Evolutionary conservation across 2,329 filamentous ascomycete genomes (phyloP).

Genomic region (Lachnellula subtilissima): DNA sequence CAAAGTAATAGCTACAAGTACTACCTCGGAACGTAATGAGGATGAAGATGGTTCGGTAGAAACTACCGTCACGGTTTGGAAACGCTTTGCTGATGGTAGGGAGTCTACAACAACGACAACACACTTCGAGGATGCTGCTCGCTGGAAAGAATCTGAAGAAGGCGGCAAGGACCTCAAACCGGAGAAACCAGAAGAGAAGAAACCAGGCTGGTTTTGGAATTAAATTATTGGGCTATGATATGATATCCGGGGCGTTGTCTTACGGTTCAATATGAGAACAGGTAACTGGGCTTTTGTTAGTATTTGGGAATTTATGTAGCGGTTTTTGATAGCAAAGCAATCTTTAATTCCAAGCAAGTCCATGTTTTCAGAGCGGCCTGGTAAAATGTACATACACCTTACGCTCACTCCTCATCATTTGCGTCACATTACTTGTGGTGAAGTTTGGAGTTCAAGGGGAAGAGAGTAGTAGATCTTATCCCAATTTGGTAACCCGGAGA

Average conservation of each 20-base stretch:
- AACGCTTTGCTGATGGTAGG: constrained; percentile 24
- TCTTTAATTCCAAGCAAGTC: no score
- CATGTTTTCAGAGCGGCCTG: no score
- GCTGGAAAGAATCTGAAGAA: neutral
- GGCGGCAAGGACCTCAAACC: neutral
- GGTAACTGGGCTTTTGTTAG: neutral
- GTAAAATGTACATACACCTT: no score
- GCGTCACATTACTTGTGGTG: no score
- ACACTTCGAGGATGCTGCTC: constrained; percentile 14
- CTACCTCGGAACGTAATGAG: constrained; percentile 18
- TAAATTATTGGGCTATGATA: constrained; percentile 6
- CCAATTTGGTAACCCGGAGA: no score
- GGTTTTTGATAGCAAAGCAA: no score
- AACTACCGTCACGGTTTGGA: constrained; percentile 24
- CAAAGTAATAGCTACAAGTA: constrained; percentile 22
- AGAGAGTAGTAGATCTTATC: no score
- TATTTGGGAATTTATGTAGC: neutral
- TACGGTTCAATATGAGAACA: neutral
- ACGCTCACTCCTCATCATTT: no score
- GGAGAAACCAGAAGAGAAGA: constrained; percentile 6
- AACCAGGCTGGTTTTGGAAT: constrained; percentile 28
- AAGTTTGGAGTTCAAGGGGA: no score
- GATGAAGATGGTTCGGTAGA: constrained; percentile 25
- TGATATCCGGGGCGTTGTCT: neutral
- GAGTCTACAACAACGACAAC: constrained; percentile 20